Conservation (phyloP, 441 rosid species). For the Manihot esculenta region DNA sequence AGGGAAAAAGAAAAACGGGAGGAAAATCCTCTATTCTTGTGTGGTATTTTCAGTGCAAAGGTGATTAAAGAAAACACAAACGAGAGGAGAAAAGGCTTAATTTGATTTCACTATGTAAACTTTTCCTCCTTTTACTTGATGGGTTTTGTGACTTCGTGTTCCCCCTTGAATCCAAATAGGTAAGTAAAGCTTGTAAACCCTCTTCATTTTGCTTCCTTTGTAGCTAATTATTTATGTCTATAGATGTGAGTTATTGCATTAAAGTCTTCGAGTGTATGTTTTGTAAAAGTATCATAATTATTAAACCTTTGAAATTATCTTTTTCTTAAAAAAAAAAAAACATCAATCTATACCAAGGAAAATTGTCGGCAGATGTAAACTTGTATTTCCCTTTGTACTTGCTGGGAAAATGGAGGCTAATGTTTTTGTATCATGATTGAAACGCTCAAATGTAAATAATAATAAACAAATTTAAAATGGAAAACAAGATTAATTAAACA, state of each 20-base stretch:
- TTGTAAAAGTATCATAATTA: no score
- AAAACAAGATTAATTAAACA: no score
- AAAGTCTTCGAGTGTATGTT: slow-evolving; percentile 1
- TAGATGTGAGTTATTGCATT: background rate
- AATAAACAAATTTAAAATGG: no score
- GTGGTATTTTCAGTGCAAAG: slow-evolving; percentile 4
- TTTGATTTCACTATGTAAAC: background rate
- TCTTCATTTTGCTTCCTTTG: background rate
- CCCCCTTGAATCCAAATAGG: slow-evolving; percentile 29
- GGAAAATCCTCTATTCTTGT: background rate
- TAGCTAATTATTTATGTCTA: background rate
- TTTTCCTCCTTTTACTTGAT: slow-evolving; percentile 9
- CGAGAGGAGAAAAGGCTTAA: background rate
- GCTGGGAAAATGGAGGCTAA: no score
- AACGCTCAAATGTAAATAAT: no score
- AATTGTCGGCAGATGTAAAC: background rate
- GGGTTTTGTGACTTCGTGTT: slow-evolving; percentile 20
- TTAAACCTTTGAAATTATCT: no score
- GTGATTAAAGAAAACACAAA: slow-evolving; percentile 1
- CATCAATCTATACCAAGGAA: background rate
- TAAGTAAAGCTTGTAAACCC: slow-evolving; percentile 16
- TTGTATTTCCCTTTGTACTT: background rate
- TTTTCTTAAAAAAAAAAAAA: no score
- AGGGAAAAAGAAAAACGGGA: background rate
- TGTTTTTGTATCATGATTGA: no score